phyloP scores from a whole-genome alignment of 2,329 filamentous ascomycete species.

The Dendrostoma leiphaemia region DNA sequence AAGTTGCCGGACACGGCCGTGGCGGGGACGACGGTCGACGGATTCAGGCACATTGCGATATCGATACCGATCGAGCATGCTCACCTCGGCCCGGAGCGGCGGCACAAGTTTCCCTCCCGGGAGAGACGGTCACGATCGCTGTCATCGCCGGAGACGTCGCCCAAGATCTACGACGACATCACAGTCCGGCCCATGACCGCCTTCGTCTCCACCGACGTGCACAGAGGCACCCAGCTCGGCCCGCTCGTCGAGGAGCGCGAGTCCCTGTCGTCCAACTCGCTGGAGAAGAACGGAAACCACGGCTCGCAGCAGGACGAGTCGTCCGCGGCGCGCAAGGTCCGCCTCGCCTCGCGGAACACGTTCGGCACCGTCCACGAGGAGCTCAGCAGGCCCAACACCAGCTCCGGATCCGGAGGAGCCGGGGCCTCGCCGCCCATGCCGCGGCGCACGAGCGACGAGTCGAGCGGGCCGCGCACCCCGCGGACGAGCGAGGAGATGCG shows the following conservation, averaged over 20 bases:
- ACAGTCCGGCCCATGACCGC: conserved; percentile 9
- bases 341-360: conserved; percentile 11
- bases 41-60: conserved; percentile 59
- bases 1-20: conserved; percentile 55
- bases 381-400: conserved; percentile 16
- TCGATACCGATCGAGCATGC: conserved; percentile 55
- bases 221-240: conserved; percentile 26
- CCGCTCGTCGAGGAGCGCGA: conserved; percentile 36
- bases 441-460: conserved; percentile 27
- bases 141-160: not conserved
- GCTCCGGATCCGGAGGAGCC: conserved; percentile 25
- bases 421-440: not conserved
- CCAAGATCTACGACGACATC: not conserved
- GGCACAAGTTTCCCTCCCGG: conserved; percentile 20
- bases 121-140: conserved; percentile 1
- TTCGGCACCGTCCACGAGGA: conserved; percentile 24
- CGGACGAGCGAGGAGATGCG: conserved; percentile 29
- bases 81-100: conserved; percentile 34
- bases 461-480: conserved; percentile 16
- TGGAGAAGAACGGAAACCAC: not conserved
- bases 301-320: conserved; percentile 26
- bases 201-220: conserved; percentile 5
- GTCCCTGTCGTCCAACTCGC: conserved; percentile 20
- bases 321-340: conserved; percentile 24
- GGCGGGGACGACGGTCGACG: conserved; percentile 50